Conservation (phyloP, 768 basidiomycete genomes). For the Trametes sanguinea region DNA sequence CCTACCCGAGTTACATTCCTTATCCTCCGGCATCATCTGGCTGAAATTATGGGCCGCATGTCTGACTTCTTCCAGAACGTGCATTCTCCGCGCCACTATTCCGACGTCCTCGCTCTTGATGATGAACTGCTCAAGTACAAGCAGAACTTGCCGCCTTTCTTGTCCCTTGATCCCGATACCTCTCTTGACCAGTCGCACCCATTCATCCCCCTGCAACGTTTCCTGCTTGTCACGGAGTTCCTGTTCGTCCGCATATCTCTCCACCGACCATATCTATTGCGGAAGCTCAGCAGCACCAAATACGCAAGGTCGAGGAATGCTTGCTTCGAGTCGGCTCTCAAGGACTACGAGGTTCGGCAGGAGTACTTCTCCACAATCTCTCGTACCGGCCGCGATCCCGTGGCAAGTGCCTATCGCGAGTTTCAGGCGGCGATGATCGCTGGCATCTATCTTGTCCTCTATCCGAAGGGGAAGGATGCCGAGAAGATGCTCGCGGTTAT, state of each 20-base stretch:
- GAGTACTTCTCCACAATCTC: slow-evolving; percentile 63
- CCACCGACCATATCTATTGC: slow-evolving; percentile 86
- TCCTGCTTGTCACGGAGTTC: slow-evolving; percentile 87
- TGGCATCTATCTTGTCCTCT: slow-evolving; percentile 81
- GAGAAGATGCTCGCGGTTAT: slow-evolving; percentile 76
- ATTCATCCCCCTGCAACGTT: slow-evolving; percentile 82
- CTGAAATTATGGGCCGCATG: slow-evolving; percentile 84
- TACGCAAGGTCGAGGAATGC: slow-evolving; percentile 80
- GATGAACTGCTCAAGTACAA: slow-evolving; percentile 82
- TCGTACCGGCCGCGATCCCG: slow-evolving; percentile 64
- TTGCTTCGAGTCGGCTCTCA: slow-evolving; percentile 89
- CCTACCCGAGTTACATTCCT: slow-evolving; percentile 89
- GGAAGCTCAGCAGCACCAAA: slow-evolving; percentile 75
- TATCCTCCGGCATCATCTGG: slow-evolving; percentile 81
- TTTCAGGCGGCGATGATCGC: slow-evolving; percentile 91
- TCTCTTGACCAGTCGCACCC: slow-evolving; percentile 66
- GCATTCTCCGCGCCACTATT: slow-evolving; percentile 73
- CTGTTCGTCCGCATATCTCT: slow-evolving; percentile 83
- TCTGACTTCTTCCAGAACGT: slow-evolving; percentile 94
- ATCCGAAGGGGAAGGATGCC: slow-evolving; percentile 71
- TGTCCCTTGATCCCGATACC: slow-evolving; percentile 72
- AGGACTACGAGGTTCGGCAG: slow-evolving; percentile 79
- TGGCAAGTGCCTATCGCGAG: slow-evolving; percentile 82
- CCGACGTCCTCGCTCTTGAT: slow-evolving; percentile 79
- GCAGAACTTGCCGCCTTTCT: slow-evolving; percentile 75